phyloP scores from a whole-genome alignment of 2,329 filamentous ascomycete genomes.

The Rhinocladiella similis region DNA sequence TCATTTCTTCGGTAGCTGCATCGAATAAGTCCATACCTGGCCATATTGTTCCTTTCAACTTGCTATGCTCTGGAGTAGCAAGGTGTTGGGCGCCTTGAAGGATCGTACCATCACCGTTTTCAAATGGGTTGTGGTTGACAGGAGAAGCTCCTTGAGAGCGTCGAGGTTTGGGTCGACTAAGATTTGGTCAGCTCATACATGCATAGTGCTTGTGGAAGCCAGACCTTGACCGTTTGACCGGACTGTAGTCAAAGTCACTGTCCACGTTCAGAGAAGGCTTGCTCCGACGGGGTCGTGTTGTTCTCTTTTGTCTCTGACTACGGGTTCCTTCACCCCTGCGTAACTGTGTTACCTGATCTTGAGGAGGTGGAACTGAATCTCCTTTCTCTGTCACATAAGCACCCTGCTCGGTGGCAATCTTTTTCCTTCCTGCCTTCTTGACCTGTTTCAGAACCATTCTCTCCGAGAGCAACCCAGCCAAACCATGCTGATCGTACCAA shows the following conservation, averaged over 20 bases:
- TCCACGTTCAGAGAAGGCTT: conserved; percentile 12
- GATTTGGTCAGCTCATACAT: not conserved
- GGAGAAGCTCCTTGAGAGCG: conserved; percentile 9
- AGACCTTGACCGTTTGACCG: conserved; percentile 21
- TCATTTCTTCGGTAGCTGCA: conserved; percentile 50
- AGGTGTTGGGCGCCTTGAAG: conserved; percentile 10
- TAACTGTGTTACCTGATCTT: conserved; percentile 7
- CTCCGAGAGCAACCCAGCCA: conserved; percentile 73
- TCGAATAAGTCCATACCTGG: conserved; percentile 56
- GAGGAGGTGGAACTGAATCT: not conserved
- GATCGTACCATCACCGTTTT: conserved; percentile 8
- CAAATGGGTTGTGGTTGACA: conserved; percentile 1
- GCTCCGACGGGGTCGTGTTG: conserved; percentile 7
- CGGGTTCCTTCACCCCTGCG: conserved; percentile 6
- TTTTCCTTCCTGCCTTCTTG: conserved; percentile 51
- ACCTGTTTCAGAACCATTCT: conserved; percentile 74
- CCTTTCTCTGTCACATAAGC: conserved; percentile 5
- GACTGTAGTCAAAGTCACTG: conserved; percentile 26
- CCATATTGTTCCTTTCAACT: conserved; percentile 50
- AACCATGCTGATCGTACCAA: conserved; percentile 73
- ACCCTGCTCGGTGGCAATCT: conserved; percentile 9
- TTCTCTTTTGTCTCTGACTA: conserved; percentile 12
- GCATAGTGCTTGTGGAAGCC: not conserved
- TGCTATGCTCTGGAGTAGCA: conserved; percentile 34
- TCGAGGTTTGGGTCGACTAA: conserved; percentile 10